phyloP scores from a whole-genome alignment of 2,329 filamentous ascomycete genomes.

The Diaporthe ilicicola region DNA sequence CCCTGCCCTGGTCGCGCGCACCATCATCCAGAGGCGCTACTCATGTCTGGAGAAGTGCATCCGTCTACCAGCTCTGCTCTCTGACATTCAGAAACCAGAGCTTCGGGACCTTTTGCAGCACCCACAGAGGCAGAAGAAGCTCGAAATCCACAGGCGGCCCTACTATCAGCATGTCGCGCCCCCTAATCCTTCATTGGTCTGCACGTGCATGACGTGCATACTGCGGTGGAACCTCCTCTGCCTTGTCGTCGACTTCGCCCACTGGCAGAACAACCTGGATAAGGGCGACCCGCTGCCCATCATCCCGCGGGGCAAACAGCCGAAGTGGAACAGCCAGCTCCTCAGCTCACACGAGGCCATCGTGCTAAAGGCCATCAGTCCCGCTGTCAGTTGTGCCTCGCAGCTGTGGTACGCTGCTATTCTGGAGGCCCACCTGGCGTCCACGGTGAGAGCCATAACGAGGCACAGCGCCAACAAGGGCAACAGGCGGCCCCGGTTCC shows the following conservation, averaged over 20 bases:
- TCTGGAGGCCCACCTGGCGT: slow-evolving; percentile 42
- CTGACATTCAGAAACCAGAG: slow-evolving; percentile 45
- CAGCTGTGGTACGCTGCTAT: slow-evolving; percentile 59
- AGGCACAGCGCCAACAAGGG: slow-evolving; percentile 57
- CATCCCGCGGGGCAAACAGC: slow-evolving; percentile 55
- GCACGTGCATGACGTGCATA: slow-evolving; percentile 65
- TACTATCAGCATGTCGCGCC: slow-evolving; percentile 63
- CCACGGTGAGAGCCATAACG: slow-evolving; percentile 42
- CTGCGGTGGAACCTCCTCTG: slow-evolving; percentile 65
- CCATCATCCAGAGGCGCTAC: slow-evolving; percentile 58
- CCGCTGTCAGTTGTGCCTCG: slow-evolving; percentile 31
- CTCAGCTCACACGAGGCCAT: slow-evolving; percentile 52
- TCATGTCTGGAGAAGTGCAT: slow-evolving; percentile 59
- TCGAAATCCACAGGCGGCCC: slow-evolving; percentile 56
- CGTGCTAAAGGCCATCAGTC: slow-evolving; percentile 54
- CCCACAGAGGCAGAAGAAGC: slow-evolving; percentile 50
- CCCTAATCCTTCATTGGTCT: slow-evolving; percentile 56
- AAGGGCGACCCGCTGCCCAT: slow-evolving; percentile 59
- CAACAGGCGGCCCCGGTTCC: slow-evolving; percentile 51
- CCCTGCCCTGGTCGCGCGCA: slow-evolving; percentile 47
- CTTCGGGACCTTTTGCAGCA: slow-evolving; percentile 50
- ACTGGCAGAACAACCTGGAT: slow-evolving; percentile 63
- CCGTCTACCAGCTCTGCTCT: slow-evolving; percentile 55
- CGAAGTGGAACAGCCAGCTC: slow-evolving; percentile 59
- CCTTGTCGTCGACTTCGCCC: slow-evolving; percentile 62